A percentile compares a stretch with the other conserved stretches of the same genome.
Conservation (phyloP, 2,329 filamentous ascomycete genomes). For the Calonectria pauciramosa region DNA sequence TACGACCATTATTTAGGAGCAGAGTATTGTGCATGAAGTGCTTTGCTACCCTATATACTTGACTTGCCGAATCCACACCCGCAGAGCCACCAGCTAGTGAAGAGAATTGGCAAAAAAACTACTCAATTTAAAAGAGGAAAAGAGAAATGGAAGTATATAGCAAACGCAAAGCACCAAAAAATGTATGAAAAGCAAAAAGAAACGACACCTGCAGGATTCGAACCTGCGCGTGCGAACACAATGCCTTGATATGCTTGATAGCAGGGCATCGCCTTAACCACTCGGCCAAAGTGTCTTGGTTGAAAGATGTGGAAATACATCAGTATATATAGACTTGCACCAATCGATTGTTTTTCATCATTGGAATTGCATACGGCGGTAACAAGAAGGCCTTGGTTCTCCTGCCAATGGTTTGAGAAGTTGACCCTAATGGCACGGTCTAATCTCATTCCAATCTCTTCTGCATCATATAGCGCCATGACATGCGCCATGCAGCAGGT, state of each 20-base stretch:
- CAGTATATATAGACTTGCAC: not conserved
- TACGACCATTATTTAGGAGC: not conserved
- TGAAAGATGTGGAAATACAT: not conserved
- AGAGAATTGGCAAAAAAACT: not conserved
- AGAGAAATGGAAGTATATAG: not conserved
- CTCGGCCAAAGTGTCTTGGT: constrained; percentile 2
- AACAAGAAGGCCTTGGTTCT: not conserved
- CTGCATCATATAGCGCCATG: not conserved
- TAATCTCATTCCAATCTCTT: not conserved
- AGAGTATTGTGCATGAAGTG: not conserved
- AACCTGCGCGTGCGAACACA: constrained; percentile 13
- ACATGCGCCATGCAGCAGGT: not conserved
- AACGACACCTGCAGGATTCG: constrained; percentile 11
- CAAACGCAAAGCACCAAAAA: not conserved
- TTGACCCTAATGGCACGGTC: not conserved
- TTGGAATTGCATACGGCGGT: not conserved
- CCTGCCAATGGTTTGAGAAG: fast-evolving
- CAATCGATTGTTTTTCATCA: not conserved
- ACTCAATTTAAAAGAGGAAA: not conserved
- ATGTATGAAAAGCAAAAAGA: not conserved
- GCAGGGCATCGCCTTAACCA: constrained; percentile 14
- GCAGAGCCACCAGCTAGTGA: not conserved
- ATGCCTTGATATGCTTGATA: constrained; percentile 10
- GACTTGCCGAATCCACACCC: not conserved
- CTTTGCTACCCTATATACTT: not conserved